These are phyloP conservation scores for Periconia digitata DNA, from an alignment of 2,329 filamentous ascomycete species.

Conservation along the genomic window DNA sequence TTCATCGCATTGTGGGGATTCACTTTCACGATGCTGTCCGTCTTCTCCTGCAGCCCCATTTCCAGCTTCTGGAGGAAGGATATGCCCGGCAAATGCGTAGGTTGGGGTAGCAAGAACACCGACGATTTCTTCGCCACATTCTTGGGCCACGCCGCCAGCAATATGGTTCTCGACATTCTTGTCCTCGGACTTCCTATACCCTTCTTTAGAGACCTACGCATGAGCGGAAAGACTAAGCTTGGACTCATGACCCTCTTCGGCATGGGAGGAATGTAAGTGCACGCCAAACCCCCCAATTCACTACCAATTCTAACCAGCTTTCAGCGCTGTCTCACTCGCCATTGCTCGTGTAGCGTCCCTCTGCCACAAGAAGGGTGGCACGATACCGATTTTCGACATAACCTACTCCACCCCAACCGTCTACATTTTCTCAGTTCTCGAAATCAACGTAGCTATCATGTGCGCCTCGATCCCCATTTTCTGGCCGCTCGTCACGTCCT, in stretches of 20 bases:
- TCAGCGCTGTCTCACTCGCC: slow-evolving; percentile 31
- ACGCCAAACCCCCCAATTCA: not conserved
- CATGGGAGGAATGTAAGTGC: slow-evolving; percentile 37
- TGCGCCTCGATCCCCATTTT: slow-evolving; percentile 42
- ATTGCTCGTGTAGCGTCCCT: slow-evolving; percentile 34
- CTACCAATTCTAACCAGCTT: slow-evolving; percentile 3
- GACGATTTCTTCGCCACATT: slow-evolving; percentile 31
- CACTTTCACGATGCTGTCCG: slow-evolving; percentile 29
- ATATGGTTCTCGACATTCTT: slow-evolving; percentile 37
- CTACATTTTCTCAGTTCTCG: slow-evolving; percentile 39
- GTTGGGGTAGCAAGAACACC: slow-evolving; percentile 38
- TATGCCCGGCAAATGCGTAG: slow-evolving; percentile 30
- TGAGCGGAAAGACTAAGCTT: slow-evolving; percentile 29
- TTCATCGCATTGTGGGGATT: slow-evolving; percentile 33
- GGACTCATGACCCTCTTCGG: slow-evolving; percentile 34
- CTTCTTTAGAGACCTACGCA: slow-evolving; percentile 31
- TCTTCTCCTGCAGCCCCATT: slow-evolving; percentile 35
- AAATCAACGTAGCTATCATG: slow-evolving; percentile 42
- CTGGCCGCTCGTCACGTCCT: slow-evolving; percentile 38
- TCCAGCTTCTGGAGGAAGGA: slow-evolving; percentile 32
- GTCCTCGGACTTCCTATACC: slow-evolving; percentile 34
- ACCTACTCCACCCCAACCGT: slow-evolving; percentile 32
- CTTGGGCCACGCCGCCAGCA: slow-evolving; percentile 31
- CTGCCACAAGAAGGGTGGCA: slow-evolving; percentile 31
- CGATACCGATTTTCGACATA: slow-evolving; percentile 33